phyloP scores from a whole-genome alignment of 2,329 filamentous ascomycete species.

The Ambrosiella xylebori region DNA sequence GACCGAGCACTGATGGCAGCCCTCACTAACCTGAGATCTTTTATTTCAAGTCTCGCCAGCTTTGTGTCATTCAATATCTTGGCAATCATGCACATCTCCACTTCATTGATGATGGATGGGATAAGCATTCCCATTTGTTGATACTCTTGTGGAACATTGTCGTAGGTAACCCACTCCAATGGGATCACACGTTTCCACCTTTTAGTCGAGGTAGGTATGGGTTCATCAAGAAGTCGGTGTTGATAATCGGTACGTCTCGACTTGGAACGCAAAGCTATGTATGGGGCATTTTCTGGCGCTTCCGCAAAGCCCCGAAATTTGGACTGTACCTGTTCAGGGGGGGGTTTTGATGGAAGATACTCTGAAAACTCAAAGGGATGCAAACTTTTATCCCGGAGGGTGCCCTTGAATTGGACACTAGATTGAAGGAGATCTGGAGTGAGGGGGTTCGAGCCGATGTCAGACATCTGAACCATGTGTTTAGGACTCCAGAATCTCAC shows the following conservation, averaged over 20 bases:
- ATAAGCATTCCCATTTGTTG: constrained; percentile 43
- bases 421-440: constrained; percentile 17
- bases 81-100: constrained; percentile 49
- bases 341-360: constrained; percentile 29
- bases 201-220: constrained; percentile 20
- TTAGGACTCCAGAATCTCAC: constrained; percentile 3
- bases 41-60: constrained; percentile 29
- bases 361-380: constrained; percentile 26
- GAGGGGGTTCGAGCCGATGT: constrained; percentile 1
- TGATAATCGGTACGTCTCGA: constrained; percentile 43
- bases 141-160: constrained; percentile 27
- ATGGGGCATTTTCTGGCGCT: constrained; percentile 28
- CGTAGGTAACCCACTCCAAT: constrained; percentile 29
- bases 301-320: constrained; percentile 22
- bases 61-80: constrained; percentile 31
- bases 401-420: not conserved
- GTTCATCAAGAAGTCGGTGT: constrained; percentile 21
- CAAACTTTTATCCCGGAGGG: constrained; percentile 18
- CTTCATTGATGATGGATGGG: constrained; percentile 53
- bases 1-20: constrained; percentile 54
- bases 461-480: not conserved
- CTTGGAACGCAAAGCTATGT: constrained; percentile 32
- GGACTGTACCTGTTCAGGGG: constrained; percentile 22
- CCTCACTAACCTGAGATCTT: constrained; percentile 36
- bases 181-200: constrained; percentile 29